Evolutionary conservation across 1,284 basidiomycete species (phyloP).

Genomic region (Apiotrichum sp.): DNA sequence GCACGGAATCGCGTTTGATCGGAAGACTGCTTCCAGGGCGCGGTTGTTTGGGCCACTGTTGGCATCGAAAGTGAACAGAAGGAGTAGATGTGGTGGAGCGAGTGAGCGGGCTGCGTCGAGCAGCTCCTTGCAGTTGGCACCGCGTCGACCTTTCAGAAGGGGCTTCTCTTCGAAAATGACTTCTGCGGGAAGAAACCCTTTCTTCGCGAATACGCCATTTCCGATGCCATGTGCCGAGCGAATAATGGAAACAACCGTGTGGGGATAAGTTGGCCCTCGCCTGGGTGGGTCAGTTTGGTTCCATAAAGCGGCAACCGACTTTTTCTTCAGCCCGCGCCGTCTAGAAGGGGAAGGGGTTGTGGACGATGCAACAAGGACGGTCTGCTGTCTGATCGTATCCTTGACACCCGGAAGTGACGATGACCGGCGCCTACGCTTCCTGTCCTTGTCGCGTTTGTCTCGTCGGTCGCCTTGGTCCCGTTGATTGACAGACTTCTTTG

Average conservation of each 20-base stretch:
- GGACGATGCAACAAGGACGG: too few relatives aligned
- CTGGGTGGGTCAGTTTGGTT: background rate
- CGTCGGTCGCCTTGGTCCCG: too few relatives aligned
- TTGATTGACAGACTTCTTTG: too few relatives aligned
- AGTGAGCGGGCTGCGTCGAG: background rate
- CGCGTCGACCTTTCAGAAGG: background rate
- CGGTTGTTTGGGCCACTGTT: background rate
- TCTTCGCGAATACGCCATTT: background rate
- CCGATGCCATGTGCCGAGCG: background rate
- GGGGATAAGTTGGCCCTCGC: background rate
- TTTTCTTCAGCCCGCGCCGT: too few relatives aligned
- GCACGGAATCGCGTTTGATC: constrained; percentile 6
- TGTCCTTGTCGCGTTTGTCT: too few relatives aligned
- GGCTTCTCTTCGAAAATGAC: background rate
- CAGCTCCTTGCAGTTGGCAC: background rate
- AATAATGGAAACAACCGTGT: background rate
- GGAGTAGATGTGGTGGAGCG: background rate
- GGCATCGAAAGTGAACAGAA: background rate
- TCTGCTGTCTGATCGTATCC: too few relatives aligned
- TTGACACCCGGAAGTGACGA: too few relatives aligned
- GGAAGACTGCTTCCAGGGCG: background rate
- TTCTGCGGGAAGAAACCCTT: background rate
- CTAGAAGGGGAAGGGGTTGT: too few relatives aligned
- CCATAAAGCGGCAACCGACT: background rate
- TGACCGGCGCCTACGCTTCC: too few relatives aligned